Evolutionary conservation across 805 yeast genomes (phyloP), one percentile per base, ranked within the genome.

Genomic region (Pichia manshurica): DNA sequence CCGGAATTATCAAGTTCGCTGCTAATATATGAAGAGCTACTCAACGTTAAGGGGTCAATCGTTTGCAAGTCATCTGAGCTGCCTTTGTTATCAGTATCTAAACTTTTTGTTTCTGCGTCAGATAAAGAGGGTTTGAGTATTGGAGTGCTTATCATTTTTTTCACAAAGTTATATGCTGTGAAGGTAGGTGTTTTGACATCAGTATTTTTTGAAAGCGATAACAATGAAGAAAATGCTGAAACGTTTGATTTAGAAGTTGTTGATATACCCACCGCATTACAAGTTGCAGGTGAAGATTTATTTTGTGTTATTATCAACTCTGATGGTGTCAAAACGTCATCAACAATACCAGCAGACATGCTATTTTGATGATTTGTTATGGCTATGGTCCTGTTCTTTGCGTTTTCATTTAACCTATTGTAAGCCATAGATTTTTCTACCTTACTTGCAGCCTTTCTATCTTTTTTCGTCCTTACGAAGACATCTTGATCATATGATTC

Each of bases 401-500:
- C 7, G 19, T 3, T 8, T 6, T 20, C 40, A 19, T n/a, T n/a
- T 7, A 7, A 15, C 9, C 12, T 15, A 13, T 33, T 12, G 5
- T 21, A 9, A 20, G 12, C 16, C 6, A n/a, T 20, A 19, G n/a
- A 12, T 37, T 37, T 37, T 9, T 41, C 28, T 5, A 15, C 15
- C 23, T 43, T 44, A 16, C 9, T 25, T 29, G 39, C 42, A 8
- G 15, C 15, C 13, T 42, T 46, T 15, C 36, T 42, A 2, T 31
- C 40, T 12, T 25, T 35, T 6, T 39, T 36, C n/a, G 42, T 39
- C 15, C 22, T 39, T 5, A 53, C 44, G 53, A 85, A 89, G 1
- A 80, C 68, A 21, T 69, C 70, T 2, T 68, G 62, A 57, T 91
- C 98, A 57, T 87, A 86, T 2, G 67, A 68, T 28, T 77, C 78